Evolutionary conservation across 139 green algal genomes (phyloP), one percentile per base, ranked within the genome.

Genomic region (Nannochloris sp.): DNA sequence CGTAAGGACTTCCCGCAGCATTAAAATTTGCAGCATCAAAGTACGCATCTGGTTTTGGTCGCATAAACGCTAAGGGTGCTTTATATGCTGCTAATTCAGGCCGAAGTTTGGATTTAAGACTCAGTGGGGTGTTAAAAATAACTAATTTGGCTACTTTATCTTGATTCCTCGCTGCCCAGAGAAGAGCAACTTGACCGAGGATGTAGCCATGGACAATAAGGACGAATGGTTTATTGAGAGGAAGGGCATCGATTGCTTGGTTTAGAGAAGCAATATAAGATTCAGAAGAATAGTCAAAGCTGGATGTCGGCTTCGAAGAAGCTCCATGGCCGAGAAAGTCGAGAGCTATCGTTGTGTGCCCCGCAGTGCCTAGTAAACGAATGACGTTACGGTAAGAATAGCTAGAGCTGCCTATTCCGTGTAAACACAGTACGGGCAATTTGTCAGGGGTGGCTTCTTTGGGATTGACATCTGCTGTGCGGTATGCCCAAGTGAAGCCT

Each of bases 61-160:
- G 61, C 63, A 90, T 56, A 75, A 92, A 92, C 19, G 85, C 67
- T 45, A 92, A 60, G 8, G 80, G 80, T 45, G 60, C 73, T 75
- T 91, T 92, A 78, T 88, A 90, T 2, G 72, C 75, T 25, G 85
- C 81, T 46, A 93, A 77, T 76, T 90, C 84, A 6, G 85, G 85
- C 8, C 86, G 53, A 32, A 93, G 78, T 63, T 86, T 81, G 63
- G 74, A 72, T 77, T 68, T 82, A 0, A 67, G 39, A 4, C 67
- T 54, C 13, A 93, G 58, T 0, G 86, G 86, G 0, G 82, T 90
- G 72, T 92, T 92, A 25, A 93, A 72, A 29, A 90, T 77, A 24
- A 90, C 59, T 35, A 93, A 56, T 19, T 84, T 80, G 2, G 68
- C 70, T 0, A 92, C 37, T 32, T 60, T 47, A 2, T 80, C 75